phyloP scores from a whole-genome alignment of 768 basidiomycete species.

The Termitomyces sp. region DNA sequence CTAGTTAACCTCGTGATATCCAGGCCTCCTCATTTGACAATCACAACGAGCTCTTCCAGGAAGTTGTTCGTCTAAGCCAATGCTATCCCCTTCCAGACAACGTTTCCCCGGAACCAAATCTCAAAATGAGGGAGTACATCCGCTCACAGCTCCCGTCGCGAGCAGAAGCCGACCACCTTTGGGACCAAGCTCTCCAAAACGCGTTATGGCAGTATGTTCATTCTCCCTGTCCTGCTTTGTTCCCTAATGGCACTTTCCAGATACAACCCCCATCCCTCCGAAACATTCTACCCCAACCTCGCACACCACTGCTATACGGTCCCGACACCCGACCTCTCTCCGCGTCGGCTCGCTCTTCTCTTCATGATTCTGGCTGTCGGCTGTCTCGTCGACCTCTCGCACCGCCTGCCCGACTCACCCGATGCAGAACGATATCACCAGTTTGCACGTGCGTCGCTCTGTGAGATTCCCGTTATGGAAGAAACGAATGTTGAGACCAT shows the following conservation, averaged over 20 bases:
- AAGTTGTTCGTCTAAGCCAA: conserved; percentile 48
- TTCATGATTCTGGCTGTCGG: conserved; percentile 71
- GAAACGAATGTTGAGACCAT: conserved; percentile 65
- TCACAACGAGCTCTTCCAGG: conserved; percentile 28
- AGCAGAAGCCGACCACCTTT: conserved; percentile 54
- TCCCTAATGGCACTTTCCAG: conserved; percentile 20
- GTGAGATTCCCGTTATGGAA: conserved; percentile 62
- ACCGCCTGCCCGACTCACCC: conserved; percentile 39
- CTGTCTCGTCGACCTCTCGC: conserved; percentile 54
- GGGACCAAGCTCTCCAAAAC: conserved; percentile 56
- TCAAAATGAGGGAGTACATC: conserved; percentile 51
- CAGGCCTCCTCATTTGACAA: conserved; percentile 14
- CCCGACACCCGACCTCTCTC: conserved; percentile 46
- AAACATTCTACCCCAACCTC: conserved; percentile 61
- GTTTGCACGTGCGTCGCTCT: conserved; percentile 52
- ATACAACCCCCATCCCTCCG: conserved; percentile 62
- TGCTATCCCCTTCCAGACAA: conserved; percentile 48
- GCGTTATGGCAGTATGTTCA: conserved; percentile 59
- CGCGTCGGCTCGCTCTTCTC: conserved; percentile 59
- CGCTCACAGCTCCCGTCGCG: conserved; percentile 50
- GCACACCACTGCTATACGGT: conserved; percentile 60
- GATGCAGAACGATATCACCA: conserved; percentile 59
- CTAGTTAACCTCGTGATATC: background rate
- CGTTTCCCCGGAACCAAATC: conserved; percentile 47
- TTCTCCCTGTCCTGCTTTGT: background rate